These are phyloP conservation scores for Colletotrichum godetiae DNA, from an alignment of 2,329 filamentous ascomycete species.

Conservation along the genomic window DNA sequence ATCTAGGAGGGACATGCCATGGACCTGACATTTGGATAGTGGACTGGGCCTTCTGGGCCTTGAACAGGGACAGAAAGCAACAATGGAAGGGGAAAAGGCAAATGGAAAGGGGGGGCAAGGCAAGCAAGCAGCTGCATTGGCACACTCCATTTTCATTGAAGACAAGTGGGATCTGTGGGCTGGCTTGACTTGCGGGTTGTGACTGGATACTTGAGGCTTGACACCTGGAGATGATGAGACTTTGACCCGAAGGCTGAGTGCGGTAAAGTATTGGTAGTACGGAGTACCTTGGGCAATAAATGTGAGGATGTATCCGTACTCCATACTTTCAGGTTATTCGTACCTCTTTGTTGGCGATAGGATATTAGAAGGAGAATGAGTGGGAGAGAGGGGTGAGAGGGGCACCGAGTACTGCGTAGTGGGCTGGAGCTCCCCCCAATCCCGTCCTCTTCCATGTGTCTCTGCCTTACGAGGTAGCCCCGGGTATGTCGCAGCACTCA, in stretches of 20 bases:
- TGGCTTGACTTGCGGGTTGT: neutral
- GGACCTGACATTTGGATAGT: too few species aligned
- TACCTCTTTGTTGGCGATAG: neutral
- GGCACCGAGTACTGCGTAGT: neutral
- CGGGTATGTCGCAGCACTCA: constrained; percentile 1
- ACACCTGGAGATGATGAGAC: neutral
- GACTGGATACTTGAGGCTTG: neutral
- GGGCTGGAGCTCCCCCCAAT: neutral
- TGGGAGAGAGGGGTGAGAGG: neutral
- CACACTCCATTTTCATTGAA: neutral
- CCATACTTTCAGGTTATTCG: neutral
- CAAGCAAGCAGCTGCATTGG: neutral
- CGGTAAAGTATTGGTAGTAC: neutral
- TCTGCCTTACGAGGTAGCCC: neutral
- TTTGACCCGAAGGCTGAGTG: neutral
- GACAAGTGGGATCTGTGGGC: neutral
- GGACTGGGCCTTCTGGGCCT: neutral
- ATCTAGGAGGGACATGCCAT: neutral
- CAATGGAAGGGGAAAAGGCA: neutral
- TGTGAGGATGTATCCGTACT: neutral
- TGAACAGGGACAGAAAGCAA: neutral
- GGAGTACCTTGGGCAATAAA: neutral
- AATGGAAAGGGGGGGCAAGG: neutral
- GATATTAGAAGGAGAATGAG: neutral
- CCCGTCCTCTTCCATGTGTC: neutral